These are phyloP conservation scores for Diutina catenulata DNA, from an alignment of 1,139 yeast species.

Conservation along the genomic window DNA sequence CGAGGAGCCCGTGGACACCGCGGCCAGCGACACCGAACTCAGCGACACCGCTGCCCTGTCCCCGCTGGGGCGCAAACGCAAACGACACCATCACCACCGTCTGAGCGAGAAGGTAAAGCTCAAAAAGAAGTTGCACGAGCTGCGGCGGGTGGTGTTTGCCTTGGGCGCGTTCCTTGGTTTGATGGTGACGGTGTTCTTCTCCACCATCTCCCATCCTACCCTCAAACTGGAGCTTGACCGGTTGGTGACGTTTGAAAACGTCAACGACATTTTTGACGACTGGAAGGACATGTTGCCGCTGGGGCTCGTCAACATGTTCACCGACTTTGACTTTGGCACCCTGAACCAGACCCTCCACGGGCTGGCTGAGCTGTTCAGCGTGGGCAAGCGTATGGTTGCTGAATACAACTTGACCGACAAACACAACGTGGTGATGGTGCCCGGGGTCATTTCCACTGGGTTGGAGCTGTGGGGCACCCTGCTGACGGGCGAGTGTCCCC, in stretches of 20 bases:
- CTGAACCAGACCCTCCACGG: conserved; percentile 27
- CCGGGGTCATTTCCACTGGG: conserved; percentile 94
- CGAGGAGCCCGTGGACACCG: background rate
- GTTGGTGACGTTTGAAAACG: conserved; percentile 41
- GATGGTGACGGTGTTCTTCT: conserved; percentile 49
- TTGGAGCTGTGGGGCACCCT: conserved; percentile 83
- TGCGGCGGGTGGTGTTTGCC: conserved; percentile 36
- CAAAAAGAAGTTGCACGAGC: conserved; percentile 15
- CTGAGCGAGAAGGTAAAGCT: background rate
- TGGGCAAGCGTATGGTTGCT: conserved; percentile 55
- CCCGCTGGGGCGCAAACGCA: background rate
- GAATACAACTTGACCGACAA: conserved; percentile 42
- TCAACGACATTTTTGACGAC: conserved; percentile 42
- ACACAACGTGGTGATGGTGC: conserved; percentile 81
- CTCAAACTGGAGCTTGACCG: conserved; percentile 37
- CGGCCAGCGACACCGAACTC: background rate
- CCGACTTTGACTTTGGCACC: conserved; percentile 38
- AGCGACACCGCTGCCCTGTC: background rate
- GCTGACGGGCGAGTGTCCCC: conserved; percentile 58
- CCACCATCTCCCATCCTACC: conserved; percentile 33
- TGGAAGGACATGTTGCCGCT: conserved; percentile 52
- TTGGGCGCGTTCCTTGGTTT: conserved; percentile 64
- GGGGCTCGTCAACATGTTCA: conserved; percentile 40
- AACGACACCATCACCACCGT: background rate
- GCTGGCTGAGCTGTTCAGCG: conserved; percentile 75